These are phyloP conservation scores for Triangularia setosa DNA, from an alignment of 2,329 filamentous ascomycete genomes.

Conservation along the genomic window DNA sequence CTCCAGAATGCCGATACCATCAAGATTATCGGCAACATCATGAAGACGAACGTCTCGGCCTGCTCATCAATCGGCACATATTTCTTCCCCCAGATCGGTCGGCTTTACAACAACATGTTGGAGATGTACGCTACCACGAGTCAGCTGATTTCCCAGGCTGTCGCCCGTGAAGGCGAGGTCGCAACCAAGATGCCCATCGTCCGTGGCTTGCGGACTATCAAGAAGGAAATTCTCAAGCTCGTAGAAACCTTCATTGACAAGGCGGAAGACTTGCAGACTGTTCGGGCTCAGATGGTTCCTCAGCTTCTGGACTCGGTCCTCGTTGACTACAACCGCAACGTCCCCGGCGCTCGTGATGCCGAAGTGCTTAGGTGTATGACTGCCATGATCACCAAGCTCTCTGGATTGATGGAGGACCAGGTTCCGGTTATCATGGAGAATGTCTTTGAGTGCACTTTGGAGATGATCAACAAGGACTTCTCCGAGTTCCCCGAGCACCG, in stretches of 20 bases:
- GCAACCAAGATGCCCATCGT: constrained; percentile 98
- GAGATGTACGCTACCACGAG: constrained; percentile 99
- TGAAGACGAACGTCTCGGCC: constrained; percentile 99
- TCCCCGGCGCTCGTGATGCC: constrained; percentile 89
- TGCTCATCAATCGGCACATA: constrained; percentile 95
- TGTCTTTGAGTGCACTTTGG: constrained; percentile 95
- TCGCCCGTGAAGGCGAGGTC: constrained; percentile 81
- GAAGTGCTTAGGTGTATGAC: constrained; percentile 98
- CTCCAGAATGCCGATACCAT: constrained; percentile 92
- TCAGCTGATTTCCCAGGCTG: constrained; percentile 88
- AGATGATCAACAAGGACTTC: constrained; percentile 99
- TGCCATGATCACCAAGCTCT: constrained; percentile 92
- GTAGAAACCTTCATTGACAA: constrained; percentile 98
- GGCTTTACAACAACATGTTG: constrained; percentile 97
- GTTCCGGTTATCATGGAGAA: constrained; percentile 97
- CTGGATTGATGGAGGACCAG: constrained; percentile 95
- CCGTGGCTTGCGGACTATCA: constrained; percentile 91
- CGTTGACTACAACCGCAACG: constrained; percentile 95
- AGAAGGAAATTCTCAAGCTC: constrained; percentile 98
- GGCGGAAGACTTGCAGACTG: constrained; percentile 90
- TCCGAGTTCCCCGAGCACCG: constrained; percentile 98
- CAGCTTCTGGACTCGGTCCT: constrained; percentile 90
- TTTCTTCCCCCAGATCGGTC: constrained; percentile 96
- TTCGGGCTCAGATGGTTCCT: constrained; percentile 92
- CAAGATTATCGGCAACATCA: constrained; percentile 98